These are phyloP conservation scores for Microcyclospora tardicrescens DNA, from an alignment of 2,329 filamentous ascomycete species.

Conservation along the genomic window DNA sequence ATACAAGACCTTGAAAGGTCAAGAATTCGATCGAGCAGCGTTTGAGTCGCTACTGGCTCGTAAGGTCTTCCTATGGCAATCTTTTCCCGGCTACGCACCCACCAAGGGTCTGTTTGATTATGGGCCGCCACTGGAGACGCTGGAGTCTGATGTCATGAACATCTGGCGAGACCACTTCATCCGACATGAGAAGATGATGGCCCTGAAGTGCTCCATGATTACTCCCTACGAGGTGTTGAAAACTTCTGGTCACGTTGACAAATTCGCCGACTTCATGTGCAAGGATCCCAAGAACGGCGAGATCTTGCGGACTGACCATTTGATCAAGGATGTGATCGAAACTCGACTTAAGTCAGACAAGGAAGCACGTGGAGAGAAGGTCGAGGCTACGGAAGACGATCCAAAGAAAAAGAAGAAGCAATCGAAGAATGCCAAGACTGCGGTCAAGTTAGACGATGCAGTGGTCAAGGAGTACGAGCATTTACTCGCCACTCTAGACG, in stretches of 20 bases:
- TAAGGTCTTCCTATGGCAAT: conserved; percentile 85
- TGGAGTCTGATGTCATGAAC: conserved; percentile 80
- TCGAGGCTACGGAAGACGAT: conserved; percentile 61
- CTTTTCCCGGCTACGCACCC: conserved; percentile 74
- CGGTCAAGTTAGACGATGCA: conserved; percentile 74
- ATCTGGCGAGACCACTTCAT: conserved; percentile 89
- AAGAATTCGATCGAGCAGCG: conserved; percentile 69
- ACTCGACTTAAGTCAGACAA: conserved; percentile 77
- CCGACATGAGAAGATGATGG: conserved; percentile 86
- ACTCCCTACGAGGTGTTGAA: conserved; percentile 91
- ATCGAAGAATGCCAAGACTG: conserved; percentile 44
- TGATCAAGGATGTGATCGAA: conserved; percentile 90
- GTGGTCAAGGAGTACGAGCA: conserved; percentile 84
- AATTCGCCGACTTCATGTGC: conserved; percentile 96
- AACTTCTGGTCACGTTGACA: conserved; percentile 87
- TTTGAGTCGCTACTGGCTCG: conserved; percentile 80
- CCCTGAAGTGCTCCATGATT: conserved; percentile 86
- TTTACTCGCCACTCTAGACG: conserved; percentile 84
- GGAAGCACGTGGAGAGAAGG: conserved; percentile 72
- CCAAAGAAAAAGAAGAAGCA: conserved; percentile 76
- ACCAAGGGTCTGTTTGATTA: conserved; percentile 65
- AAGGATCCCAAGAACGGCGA: conserved; percentile 88
- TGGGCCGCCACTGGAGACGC: conserved; percentile 73
- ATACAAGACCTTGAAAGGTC: conserved; percentile 70
- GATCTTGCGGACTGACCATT: conserved; percentile 88